Conservation (phyloP, 1,284 basidiomycete genomes). For the Hortiboletus rubellus region DNA sequence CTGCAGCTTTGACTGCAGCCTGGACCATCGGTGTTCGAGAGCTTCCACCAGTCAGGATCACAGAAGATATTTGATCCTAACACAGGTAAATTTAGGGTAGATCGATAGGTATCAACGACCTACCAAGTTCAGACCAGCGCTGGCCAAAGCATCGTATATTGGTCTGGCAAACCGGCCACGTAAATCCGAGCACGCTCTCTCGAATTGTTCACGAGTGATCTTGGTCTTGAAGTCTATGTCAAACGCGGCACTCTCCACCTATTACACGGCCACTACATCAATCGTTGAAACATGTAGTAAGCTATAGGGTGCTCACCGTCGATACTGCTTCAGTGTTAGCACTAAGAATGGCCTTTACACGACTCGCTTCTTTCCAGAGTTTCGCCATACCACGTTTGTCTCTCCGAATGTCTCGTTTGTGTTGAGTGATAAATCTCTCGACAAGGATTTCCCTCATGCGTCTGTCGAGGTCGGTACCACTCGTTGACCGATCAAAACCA, state of each 20-base stretch:
- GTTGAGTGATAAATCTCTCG: conserved; percentile 71
- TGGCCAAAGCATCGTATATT: conserved; percentile 73
- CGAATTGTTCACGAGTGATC: conserved; percentile 77
- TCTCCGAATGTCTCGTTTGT: conserved; percentile 61
- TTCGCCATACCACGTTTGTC: conserved; percentile 91
- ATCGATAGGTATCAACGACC: not conserved
- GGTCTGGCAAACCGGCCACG: conserved; percentile 67
- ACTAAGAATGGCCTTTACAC: conserved; percentile 92
- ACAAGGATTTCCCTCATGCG: conserved; percentile 82
- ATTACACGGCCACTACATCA: conserved; percentile 12
- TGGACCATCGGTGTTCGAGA: conserved; percentile 94
- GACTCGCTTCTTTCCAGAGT: conserved; percentile 89
- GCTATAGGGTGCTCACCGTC: conserved; percentile 50
- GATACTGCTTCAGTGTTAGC: conserved; percentile 84
- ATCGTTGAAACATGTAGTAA: not conserved
- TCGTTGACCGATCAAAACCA: conserved; percentile 77
- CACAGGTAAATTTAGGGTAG: conserved; percentile 3
- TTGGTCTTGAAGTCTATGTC: conserved; percentile 90
- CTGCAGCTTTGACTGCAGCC: conserved; percentile 69
- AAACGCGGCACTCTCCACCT: conserved; percentile 87
- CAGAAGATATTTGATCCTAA: conserved; percentile 78
- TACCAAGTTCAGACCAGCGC: conserved; percentile 70
- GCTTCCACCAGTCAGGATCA: conserved; percentile 89
- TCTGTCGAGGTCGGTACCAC: conserved; percentile 84
- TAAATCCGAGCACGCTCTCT: conserved; percentile 67